Evolutionary conservation across 306 rosid genomes (phyloP), one percentile per base, ranked within the genome.

Genomic region (Vicia faba): DNA sequence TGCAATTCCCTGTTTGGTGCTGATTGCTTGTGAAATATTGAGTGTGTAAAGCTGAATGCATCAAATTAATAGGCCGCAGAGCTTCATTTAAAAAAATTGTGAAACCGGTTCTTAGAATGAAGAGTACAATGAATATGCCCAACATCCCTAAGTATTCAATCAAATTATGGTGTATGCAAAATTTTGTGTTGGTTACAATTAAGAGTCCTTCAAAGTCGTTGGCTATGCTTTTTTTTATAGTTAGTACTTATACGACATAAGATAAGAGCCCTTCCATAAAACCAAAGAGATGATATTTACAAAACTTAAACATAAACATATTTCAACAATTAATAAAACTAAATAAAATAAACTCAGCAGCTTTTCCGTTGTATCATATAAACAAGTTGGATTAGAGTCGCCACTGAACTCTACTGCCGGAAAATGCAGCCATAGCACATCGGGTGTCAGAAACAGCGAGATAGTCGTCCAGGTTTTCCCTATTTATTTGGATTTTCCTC

Each of bases 1-100:
- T 71, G 29, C 33, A 54, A 16, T 69, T 45, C 65, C 75, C 13
- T 74, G 18, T 51, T 68, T 51, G 58, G 38, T 48, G 38, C 26
- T 43, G 26, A 43, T 43, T 62, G 55, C 59, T 44, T 58, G 33
- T 71, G 69, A 58, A 69, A 44, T 43, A 18, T 51, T 25, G 73
- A 12, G 44, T 50, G 38, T 58, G n/a, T 7, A 46, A 36, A 43
- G 84, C 75, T 3, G 19, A 51, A 69, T 49, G 40, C 68, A 25
- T 67, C 69, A 28, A 40, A 55, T 66, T 50, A 18, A 43, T 44
- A 26, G 36, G 39, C 25, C 54, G 28, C 43, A 35, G 44, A 58
- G 76, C 56, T 35, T 75, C 11, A 28, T 54, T 53, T 63, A 0
- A 6, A 75, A 64, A 64, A 15, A n/a, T 7, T 39, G 68, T 46